Conservation (phyloP, 202 grass and related monocot genomes). For the Digitaria exilis region DNA sequence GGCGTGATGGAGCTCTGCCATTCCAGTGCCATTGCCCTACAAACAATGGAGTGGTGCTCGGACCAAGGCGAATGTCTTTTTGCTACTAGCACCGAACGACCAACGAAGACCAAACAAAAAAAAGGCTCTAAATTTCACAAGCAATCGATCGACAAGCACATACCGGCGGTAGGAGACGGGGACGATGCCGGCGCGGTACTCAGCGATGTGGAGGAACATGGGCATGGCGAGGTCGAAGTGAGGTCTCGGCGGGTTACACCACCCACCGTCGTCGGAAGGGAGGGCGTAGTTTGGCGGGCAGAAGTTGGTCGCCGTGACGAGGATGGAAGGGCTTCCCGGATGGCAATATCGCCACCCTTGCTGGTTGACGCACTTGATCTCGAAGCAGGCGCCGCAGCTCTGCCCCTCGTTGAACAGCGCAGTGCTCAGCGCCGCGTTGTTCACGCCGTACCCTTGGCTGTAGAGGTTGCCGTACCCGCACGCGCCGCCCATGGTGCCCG, state of each 20-base stretch:
- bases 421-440: conserved; percentile 93
- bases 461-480: conserved; percentile 90
- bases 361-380: conserved; percentile 68
- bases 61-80: conserved; percentile 42
- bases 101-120: not conserved
- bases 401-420: conserved; percentile 70
- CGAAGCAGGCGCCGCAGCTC: conserved; percentile 81
- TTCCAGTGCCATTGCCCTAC: not conserved
- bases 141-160: not conserved
- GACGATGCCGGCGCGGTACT: conserved; percentile 88
- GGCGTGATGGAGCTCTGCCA: not conserved
- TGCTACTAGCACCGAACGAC: not conserved
- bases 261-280: conserved; percentile 66
- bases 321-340: conserved; percentile 58
- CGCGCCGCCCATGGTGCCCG: conserved; percentile 84
- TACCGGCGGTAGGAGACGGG: conserved; percentile 81
- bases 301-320: conserved; percentile 79
- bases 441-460: conserved; percentile 78
- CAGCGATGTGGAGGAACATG: conserved; percentile 77
- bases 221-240: conserved; percentile 92
- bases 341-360: conserved; percentile 56
- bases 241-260: conserved; percentile 67
- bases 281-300: conserved; percentile 79
- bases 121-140: too few species aligned
- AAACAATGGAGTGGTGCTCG: not conserved